Conservation (phyloP, 2,329 filamentous ascomycete species). For the Fusarium papillatum region DNA sequence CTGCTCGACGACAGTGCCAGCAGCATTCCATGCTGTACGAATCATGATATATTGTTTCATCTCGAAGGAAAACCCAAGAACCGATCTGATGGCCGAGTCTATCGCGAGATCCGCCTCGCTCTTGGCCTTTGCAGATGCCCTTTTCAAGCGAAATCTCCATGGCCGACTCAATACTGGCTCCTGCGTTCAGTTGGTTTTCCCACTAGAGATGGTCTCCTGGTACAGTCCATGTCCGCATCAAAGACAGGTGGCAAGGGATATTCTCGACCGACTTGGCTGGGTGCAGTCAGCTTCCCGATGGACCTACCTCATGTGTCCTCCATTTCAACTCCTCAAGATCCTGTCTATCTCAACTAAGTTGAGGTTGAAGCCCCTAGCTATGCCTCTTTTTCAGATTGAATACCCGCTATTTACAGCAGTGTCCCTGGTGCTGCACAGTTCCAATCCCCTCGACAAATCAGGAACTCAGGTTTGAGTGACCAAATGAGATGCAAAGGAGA, state of each 20-base stretch:
- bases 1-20: not conserved
- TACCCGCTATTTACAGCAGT: too few relatives aligned
- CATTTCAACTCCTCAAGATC: too few relatives aligned
- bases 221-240: not conserved
- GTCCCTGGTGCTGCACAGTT: too few relatives aligned
- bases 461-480: not conserved
- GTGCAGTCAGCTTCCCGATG: not conserved
- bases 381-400: too few relatives aligned
- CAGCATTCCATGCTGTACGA: not conserved
- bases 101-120: not conserved
- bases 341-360: too few relatives aligned
- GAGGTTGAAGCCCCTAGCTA: too few relatives aligned
- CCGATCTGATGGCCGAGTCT: not conserved
- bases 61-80: not conserved
- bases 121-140: not conserved
- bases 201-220: not conserved
- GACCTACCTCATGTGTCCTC: not conserved
- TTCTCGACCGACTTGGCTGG: not conserved
- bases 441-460: not conserved
- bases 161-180: not conserved
- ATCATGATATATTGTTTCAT: not conserved
- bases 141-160: not conserved
- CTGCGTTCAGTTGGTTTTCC: not conserved
- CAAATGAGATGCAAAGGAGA: not conserved
- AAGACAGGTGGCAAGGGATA: not conserved